Conservation (phyloP, 2,329 filamentous ascomycete genomes). For the Xylariaceae sp. region DNA sequence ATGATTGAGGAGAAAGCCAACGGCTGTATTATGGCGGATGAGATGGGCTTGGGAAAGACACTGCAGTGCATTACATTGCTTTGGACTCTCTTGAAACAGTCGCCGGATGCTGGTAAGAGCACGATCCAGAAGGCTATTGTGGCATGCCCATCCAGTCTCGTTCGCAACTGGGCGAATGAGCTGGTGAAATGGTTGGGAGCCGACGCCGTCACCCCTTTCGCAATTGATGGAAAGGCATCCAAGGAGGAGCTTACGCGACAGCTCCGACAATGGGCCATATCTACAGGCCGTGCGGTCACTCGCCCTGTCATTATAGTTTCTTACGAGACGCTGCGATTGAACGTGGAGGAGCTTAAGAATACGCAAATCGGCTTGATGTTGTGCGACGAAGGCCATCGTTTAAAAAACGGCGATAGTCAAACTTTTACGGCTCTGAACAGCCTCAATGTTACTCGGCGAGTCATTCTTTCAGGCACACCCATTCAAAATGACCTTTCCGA, state of each 20-base stretch:
- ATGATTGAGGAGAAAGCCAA: conserved; percentile 90
- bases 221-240: conserved; percentile 91
- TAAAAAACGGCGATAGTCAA: conserved; percentile 96
- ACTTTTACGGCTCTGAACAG: conserved; percentile 89
- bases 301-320: conserved; percentile 95
- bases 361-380: conserved; percentile 89
- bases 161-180: conserved; percentile 98
- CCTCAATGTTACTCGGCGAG: conserved; percentile 83
- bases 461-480: conserved; percentile 93
- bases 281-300: conserved; percentile 82
- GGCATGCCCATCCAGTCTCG: conserved; percentile 91
- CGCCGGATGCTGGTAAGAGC: conserved; percentile 86
- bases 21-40: conserved; percentile 98
- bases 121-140: conserved; percentile 97
- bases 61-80: conserved; percentile 94
- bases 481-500: conserved; percentile 99
- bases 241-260: conserved; percentile 91
- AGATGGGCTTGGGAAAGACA: conserved; percentile 97
- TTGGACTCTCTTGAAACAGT: conserved; percentile 96
- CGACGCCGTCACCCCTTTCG: conserved; percentile 88
- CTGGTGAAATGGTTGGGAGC: conserved; percentile 93
- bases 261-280: conserved; percentile 90
- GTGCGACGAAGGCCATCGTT: conserved; percentile 91
- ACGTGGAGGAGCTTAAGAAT: conserved; percentile 84
- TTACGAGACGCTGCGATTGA: conserved; percentile 89